These are phyloP conservation scores for Neltuma alba DNA, from an alignment of 306 rosid species.

Conservation along the genomic window DNA sequence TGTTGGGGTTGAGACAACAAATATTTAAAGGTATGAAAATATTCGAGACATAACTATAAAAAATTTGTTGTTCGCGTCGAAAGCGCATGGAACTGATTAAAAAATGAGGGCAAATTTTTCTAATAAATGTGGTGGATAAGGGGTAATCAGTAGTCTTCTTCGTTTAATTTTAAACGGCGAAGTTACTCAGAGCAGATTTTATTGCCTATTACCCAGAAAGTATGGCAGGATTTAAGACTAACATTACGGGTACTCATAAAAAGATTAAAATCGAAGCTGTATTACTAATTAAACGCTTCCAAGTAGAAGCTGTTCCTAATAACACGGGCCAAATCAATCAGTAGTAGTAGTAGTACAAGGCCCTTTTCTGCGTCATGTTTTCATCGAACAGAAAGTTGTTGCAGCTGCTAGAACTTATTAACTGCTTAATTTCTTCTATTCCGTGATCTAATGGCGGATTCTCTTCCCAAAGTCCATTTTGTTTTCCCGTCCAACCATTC, in stretches of 20 bases:
- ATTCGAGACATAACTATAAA: background rate
- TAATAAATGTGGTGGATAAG: background rate
- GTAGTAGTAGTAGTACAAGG: slow-evolving; percentile 42
- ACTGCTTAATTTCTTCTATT: slow-evolving; percentile 69
- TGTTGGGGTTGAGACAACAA: background rate
- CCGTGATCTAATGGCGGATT: slow-evolving; percentile 59
- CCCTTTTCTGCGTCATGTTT: slow-evolving; percentile 58
- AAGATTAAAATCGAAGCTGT: slow-evolving; percentile 11
- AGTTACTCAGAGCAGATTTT: background rate
- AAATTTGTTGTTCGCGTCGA: background rate
- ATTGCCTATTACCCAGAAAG: too few relatives aligned
- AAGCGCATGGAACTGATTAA: background rate
- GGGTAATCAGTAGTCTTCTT: too few relatives aligned
- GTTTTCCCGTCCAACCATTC: slow-evolving; percentile 37
- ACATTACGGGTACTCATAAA: background rate
- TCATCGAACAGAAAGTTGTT: slow-evolving; percentile 69
- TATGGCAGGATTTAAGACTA: background rate
- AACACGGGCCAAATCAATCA: background rate
- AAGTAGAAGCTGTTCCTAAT: background rate
- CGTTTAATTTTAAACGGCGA: background rate
- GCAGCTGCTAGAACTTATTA: slow-evolving; percentile 49
- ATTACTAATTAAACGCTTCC: background rate
- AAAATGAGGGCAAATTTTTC: background rate
- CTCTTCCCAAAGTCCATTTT: slow-evolving; percentile 52
- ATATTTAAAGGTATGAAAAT: background rate